phyloP scores from a whole-genome alignment of 2,329 filamentous ascomycete genomes.

The Neofusicoccum ribis region DNA sequence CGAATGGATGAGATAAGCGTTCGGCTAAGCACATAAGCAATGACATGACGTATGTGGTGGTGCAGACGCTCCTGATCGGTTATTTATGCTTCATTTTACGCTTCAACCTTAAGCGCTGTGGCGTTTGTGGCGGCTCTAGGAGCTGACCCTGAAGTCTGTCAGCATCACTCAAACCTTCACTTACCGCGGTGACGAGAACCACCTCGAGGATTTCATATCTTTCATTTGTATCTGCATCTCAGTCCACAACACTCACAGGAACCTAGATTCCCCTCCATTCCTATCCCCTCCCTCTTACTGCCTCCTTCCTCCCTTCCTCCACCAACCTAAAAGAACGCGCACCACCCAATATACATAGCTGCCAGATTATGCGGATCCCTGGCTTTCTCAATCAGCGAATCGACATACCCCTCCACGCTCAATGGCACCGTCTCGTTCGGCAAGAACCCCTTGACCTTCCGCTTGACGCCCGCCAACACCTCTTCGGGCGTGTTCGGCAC shows the following conservation, averaged over 20 bases:
- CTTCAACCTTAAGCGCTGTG: neutral
- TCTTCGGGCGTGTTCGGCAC: conserved; percentile 71
- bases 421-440: conserved; percentile 87
- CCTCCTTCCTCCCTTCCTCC: too few species aligned
- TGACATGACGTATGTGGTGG: neutral
- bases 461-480: conserved; percentile 84
- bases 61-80: neutral
- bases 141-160: too few species aligned
- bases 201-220: too few species aligned
- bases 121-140: neutral
- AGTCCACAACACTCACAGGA: too few species aligned
- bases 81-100: neutral
- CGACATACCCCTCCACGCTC: conserved; percentile 95
- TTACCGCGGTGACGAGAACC: too few species aligned
- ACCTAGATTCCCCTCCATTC: too few species aligned
- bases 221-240: too few species aligned
- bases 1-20: neutral
- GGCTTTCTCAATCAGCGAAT: conserved; percentile 87
- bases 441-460: conserved; percentile 82
- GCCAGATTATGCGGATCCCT: conserved; percentile 77
- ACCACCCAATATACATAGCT: conserved; percentile 98
- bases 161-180: too few species aligned
- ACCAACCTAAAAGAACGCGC: conserved; percentile 59
- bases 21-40: neutral
- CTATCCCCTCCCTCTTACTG: too few species aligned